These are phyloP conservation scores for Aspergillus caelatus DNA, from an alignment of 2,329 filamentous ascomycete genomes.

Conservation along the genomic window DNA sequence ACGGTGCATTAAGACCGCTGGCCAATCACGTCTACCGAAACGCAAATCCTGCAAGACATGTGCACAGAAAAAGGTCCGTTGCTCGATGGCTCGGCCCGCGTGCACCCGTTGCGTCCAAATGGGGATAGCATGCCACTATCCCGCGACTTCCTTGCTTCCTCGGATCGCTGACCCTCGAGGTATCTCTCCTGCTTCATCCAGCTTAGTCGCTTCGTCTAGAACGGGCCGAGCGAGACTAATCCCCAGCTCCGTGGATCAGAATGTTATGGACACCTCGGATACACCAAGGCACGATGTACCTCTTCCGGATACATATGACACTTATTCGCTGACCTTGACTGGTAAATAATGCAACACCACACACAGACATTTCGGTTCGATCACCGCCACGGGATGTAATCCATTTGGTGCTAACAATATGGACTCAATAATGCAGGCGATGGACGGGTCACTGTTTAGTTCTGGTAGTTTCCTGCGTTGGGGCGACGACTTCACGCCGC, in stretches of 20 bases:
- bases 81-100: constrained; percentile 21
- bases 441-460: constrained; percentile 2
- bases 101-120: constrained; percentile 20
- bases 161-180: neutral
- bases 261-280: neutral
- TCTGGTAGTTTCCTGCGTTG: constrained; percentile 8
- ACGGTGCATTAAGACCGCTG: constrained; percentile 20
- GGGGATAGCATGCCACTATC: constrained; percentile 17
- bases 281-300: neutral
- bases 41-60: constrained; percentile 23
- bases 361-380: neutral
- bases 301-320: neutral
- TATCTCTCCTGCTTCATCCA: neutral
- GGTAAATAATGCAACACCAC: neutral
- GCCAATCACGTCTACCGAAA: constrained; percentile 21
- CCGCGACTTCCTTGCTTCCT: constrained; percentile 12
- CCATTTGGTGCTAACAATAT: constrained; percentile 1
- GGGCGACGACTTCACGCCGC: constrained; percentile 11
- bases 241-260: neutral
- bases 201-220: neutral
- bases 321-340: neutral
- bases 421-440: neutral
- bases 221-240: neutral
- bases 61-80: constrained; percentile 24
- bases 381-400: neutral